Evolutionary conservation across 163 green algal species (phyloP), one percentile per base, ranked within the genome.

Genomic region (Chlamydomonas reinhardtii): DNA sequence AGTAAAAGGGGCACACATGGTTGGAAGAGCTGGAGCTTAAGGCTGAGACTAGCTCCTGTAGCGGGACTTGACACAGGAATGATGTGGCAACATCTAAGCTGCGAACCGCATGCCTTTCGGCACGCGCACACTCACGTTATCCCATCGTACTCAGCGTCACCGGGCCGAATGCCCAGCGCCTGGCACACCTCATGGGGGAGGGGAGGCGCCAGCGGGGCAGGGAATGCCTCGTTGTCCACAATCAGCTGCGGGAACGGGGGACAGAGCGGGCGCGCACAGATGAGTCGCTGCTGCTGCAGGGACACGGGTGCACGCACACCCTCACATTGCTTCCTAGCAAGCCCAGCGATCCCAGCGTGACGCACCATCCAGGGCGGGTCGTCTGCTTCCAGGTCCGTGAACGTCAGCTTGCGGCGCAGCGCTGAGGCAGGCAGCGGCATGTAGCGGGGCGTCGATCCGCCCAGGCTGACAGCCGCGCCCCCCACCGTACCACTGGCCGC

Each of bases 341-440:
- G n/a, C n/a, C n/a, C n/a, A 8, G 8, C 39, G 39, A 5, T 8
- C 27, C 65, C 65, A 19, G 19, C 24, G 2, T 4, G 32, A 43
- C 77, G 19, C 66, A 85, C 79, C 79, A 78, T 77, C 79, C 79
- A 85, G 27, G 79, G 79, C 15, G 15, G 12, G 52, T 85, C 79
- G 6, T 43, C 52, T 54, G 32, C 31, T 11, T n/a, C 29, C 68
- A 77, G 79, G 34, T 76, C 48, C 66, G 31, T 20, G 31, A 85
- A 73, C 11, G 69, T 29, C 79, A 85, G 79, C 48, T 25, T 29
- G 20, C 79, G 66, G 32, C 32, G 68, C 32, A 85, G 2, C 24
- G 79, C 25, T 2, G 14, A 17, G 29, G 73, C n/a, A 0, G 73
- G 73, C 73, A 79, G 73, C 48, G 73, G 73, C 27, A 32, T 32